Conservation (phyloP, 306 rosid species). For the Cajanus cajan region DNA sequence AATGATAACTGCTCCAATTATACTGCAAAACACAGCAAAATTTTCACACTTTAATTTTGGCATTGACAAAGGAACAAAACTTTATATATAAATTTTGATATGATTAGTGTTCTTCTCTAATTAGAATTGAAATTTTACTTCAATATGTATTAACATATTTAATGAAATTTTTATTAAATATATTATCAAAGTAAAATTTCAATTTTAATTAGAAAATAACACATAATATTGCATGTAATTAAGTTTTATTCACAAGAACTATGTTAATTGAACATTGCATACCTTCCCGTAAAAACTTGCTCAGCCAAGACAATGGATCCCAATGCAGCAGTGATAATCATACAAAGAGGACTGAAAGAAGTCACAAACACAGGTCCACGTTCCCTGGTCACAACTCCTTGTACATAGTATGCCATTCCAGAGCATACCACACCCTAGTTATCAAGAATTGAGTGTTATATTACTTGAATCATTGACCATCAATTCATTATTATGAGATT, state of each 20-base stretch:
- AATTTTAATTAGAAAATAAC: no score
- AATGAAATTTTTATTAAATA: no score
- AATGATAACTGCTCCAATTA: conserved; percentile 83
- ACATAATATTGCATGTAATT: no score
- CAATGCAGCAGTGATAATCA: conserved; percentile 89
- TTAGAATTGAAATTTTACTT: no score
- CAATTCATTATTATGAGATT: not conserved
- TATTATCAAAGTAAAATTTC: no score
- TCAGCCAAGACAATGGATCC: conserved; percentile 81
- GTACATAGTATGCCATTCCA: conserved; percentile 88
- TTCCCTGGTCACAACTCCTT: conserved; percentile 81
- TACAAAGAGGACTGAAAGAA: conserved; percentile 84
- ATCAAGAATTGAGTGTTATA: not conserved
- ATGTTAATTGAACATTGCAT: not conserved
- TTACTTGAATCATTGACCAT: not conserved
- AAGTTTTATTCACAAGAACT: no score
- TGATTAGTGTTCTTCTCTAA: no score
- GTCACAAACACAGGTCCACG: conserved; percentile 95
- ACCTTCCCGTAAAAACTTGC: conserved; percentile 85
- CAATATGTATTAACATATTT: no score
- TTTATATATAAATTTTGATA: no score
- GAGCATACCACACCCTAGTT: conserved; percentile 85
- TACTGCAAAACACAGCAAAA: conserved; percentile 36
- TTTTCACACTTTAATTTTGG: not conserved
- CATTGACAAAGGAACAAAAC: not conserved